Evolutionary conservation across 805 yeast species (phyloP), one percentile per base, ranked within the genome.

Genomic region (Candida pini): DNA sequence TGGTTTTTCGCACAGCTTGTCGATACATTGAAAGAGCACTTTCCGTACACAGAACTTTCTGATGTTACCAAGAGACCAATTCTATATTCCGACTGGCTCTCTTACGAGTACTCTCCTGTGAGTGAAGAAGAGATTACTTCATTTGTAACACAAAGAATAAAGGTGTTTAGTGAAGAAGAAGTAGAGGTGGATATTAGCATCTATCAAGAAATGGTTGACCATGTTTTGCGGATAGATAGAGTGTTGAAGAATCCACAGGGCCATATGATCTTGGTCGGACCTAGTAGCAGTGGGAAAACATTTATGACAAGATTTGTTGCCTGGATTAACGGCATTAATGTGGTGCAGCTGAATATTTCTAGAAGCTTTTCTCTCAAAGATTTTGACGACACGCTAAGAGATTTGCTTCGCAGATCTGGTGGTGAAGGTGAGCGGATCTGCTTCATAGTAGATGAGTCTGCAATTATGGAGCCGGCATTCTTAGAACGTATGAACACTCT

Each of bases 401-500:
- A 59, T 0, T 53, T 84, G 0, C 60, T 90, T 4, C 56, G 60
- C 22, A 49, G 66, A 23, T 60, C 75, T 13, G 76, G 78, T 26
- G 58, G 70, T 12, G 58, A 66, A 2, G 85, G 82, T 5, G 81
- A 81, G 44, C 71, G 66, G 34, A 55, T 78, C 0, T 83, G 95
- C 44, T 74, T 86, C 36, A 63, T 89, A 15, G 68, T 90, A 14
- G 95, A 87, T 45, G 96, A 90, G 47, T 77, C 94, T 0, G 75
- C 80, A 19, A 74, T 88, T 33, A 47, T 78, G 27, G 89, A 85
- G 22, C 68, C 94, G 0, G 66, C 92, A 0, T 90, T 89, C 50
- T 58, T 90, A 20, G 97, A 90, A 56, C 64, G 95, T 41, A 87
- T 90, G 92, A 90, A 90, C 48, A 85, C 95, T 0, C 62, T 90